A percentile compares a stretch with the other conserved stretches of the same genome.
Conservation (phyloP, 805 yeast genomes). For the Saccharomycopsis fibuligera region DNA sequence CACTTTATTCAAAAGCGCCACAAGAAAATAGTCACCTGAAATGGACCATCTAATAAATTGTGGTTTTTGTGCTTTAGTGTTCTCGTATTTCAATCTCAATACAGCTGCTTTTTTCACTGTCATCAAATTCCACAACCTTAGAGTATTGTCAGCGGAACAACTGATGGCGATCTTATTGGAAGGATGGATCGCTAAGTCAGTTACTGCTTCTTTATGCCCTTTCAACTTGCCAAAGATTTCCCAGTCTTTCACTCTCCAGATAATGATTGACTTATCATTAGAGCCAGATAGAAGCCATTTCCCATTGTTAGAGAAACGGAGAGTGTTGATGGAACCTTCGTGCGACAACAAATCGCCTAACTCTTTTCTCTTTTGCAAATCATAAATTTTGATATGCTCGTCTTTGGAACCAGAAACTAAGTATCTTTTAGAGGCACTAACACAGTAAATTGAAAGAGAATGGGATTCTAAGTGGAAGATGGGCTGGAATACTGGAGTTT, state of each 20-base stretch:
- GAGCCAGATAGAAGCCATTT: constrained; percentile 90
- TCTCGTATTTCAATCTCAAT: constrained; percentile 53
- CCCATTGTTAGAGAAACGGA: constrained; percentile 64
- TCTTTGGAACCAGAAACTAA: constrained; percentile 93
- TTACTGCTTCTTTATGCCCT: constrained; percentile 81
- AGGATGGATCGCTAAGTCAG: constrained; percentile 85
- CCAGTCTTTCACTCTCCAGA: constrained; percentile 98
- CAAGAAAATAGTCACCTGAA: constrained; percentile 65
- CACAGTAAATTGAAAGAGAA: constrained; percentile 75
- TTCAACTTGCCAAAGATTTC: constrained; percentile 81
- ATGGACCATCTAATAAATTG: constrained; percentile 62
- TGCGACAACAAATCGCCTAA: constrained; percentile 86
- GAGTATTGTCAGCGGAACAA: constrained; percentile 77
- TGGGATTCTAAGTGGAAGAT: constrained; percentile 96
- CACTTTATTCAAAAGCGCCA: constrained; percentile 64
- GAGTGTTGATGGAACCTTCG: constrained; percentile 76
- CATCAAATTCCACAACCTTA: constrained; percentile 93
- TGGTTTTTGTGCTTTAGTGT: constrained; percentile 57
- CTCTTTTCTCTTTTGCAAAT: constrained; percentile 88
- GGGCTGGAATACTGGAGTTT: constrained; percentile 73
- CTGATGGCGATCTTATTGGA: constrained; percentile 85
- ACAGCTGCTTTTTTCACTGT: constrained; percentile 89
- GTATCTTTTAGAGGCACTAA: constrained; percentile 78
- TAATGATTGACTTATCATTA: constrained; percentile 81
- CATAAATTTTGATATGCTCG: constrained; percentile 91